Conservation (phyloP, 169 alveolate genomes). For the Babesia sp. region DNA sequence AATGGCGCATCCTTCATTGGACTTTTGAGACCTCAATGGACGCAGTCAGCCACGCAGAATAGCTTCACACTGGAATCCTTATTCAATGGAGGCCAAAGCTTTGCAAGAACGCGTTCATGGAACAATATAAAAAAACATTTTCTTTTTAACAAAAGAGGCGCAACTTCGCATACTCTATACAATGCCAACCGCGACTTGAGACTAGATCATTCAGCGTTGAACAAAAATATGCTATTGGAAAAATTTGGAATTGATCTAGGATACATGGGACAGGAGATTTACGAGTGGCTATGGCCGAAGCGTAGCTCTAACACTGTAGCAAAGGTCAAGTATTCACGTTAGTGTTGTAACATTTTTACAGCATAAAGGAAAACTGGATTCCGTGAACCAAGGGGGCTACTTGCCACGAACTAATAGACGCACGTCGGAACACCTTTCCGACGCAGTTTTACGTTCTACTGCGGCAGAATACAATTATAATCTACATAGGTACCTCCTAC, state of each 20-base stretch:
- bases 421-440: background rate
- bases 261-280: slow-evolving; percentile 39
- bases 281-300: slow-evolving; percentile 67
- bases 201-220: background rate
- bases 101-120: background rate
- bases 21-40: background rate
- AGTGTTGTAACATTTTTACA: background rate
- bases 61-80: background rate
- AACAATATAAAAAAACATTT: background rate
- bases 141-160: no score
- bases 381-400: slow-evolving; percentile 2
- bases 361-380: background rate
- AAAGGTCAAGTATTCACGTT: slow-evolving; percentile 1
- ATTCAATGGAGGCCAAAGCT: background rate
- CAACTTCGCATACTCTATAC: background rate
- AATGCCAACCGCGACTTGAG: background rate
- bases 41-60: background rate
- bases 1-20: background rate
- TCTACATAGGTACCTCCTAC: slow-evolving; percentile 39
- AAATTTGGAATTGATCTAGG: slow-evolving; percentile 63
- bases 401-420: background rate
- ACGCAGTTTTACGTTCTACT: background rate
- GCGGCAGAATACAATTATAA: slow-evolving; percentile 9
- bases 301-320: background rate
- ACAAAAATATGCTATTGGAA: slow-evolving; percentile 17